These are phyloP conservation scores for Cerioporus squamosus DNA, from an alignment of 1,284 basidiomycete species.

Conservation along the genomic window DNA sequence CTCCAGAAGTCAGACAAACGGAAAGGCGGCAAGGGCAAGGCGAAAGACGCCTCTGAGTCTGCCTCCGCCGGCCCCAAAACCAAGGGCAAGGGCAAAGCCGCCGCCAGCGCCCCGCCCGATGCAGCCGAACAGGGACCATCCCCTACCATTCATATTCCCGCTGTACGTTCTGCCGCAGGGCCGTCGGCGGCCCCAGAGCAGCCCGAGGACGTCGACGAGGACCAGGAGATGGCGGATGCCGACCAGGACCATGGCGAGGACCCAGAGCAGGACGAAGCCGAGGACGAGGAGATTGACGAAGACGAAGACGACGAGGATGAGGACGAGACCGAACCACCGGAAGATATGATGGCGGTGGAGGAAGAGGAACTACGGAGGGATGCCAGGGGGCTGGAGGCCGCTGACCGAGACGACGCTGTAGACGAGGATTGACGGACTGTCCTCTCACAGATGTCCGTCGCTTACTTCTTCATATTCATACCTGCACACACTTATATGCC, in stretches of 20 bases:
- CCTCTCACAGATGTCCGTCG: too few relatives aligned
- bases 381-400: conserved; percentile 19
- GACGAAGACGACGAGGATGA: conserved; percentile 26
- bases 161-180: conserved; percentile 3
- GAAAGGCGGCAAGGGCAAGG: conserved; percentile 45
- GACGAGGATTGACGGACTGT: background rate
- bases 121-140: conserved; percentile 4
- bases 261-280: conserved; percentile 13
- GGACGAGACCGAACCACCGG: conserved; percentile 23
- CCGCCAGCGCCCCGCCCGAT: background rate
- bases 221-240: conserved; percentile 37
- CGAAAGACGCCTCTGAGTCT: conserved; percentile 29
- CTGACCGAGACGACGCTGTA: background rate
- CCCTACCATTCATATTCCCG: conserved; percentile 28
- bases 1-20: conserved; percentile 58
- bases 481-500: too few relatives aligned
- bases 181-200: conserved; percentile 1
- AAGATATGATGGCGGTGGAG: conserved; percentile 28
- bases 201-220: conserved; percentile 27
- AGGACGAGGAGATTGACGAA: conserved; percentile 26
- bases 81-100: conserved; percentile 30
- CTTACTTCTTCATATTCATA: too few relatives aligned
- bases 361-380: conserved; percentile 26
- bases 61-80: conserved; percentile 27
- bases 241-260: conserved; percentile 33